Evolutionary conservation across 2,329 filamentous ascomycete species (phyloP).

Genomic region (Sclerotinia glacialis): DNA sequence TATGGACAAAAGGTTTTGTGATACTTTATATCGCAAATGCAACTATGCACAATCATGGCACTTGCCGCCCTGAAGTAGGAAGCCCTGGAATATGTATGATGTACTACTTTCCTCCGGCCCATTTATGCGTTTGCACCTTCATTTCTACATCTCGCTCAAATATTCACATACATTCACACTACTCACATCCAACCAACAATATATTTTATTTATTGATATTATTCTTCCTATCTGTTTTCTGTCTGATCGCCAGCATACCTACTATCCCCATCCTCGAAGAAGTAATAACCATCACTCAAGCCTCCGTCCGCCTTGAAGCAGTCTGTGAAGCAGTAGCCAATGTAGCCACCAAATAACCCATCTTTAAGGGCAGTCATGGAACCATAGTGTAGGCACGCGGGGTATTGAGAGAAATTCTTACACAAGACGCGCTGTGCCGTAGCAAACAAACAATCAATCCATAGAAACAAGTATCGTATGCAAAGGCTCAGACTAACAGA

Average conservation of each 20-base stretch:
- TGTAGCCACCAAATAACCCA: not conserved
- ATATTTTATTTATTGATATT: constrained; percentile 1
- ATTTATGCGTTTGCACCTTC: too few species aligned
- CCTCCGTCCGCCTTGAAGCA: not conserved
- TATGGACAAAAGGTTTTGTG: too few species aligned
- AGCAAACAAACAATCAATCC: constrained; percentile 13
- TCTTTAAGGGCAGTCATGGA: not conserved
- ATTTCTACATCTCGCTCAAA: too few species aligned
- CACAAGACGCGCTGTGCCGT: constrained; percentile 1
- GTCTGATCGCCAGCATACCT: not conserved
- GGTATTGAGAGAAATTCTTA: constrained; percentile 8
- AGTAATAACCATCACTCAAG: not conserved
- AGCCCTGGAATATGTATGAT: too few species aligned
- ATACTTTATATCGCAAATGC: too few species aligned
- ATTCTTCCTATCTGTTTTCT: constrained; percentile 8
- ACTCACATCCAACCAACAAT: not conserved
- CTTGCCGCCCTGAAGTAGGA: too few species aligned
- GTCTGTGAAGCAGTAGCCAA: not conserved
- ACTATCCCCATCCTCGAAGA: not conserved
- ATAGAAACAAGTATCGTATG: constrained; percentile 8
- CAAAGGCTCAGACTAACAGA: not conserved
- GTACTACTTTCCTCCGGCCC: too few species aligned
- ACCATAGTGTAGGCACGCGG: not conserved
- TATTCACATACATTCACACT: not conserved
- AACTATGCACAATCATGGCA: too few species aligned